Base-by-base conservation (phyloP, 495 filamentous ascomycete species). In the Immersiella caudata region DNA sequence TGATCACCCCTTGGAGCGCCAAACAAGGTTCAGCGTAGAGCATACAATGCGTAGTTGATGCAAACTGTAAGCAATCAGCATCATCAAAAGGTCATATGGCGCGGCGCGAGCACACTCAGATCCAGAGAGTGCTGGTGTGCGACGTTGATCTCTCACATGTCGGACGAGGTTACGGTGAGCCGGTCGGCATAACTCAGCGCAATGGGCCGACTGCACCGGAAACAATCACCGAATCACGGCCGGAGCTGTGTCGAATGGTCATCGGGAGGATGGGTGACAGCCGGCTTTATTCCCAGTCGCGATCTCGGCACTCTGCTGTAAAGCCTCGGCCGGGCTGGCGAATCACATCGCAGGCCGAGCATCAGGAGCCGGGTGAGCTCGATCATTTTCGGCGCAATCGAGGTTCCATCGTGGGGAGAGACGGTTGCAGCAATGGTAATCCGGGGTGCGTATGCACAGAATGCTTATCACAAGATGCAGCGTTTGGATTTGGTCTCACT, bases 211-310 rank as follows among this genome's bases (percentile, higher is more conserved):
- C 5, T 46, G 14, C 40, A 46, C 40, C 40, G 40, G 14, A 46
- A 46, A 46, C 5, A 46, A n/a, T 4, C 11, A 18, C 40, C 40
- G 40, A 46, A 14, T 46, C 40, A 46, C 40, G 40, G 40, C 40
- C 40, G 40, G 40, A 14, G 2, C 9, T 18, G 14, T 14, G 40
- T 12, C 40, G 2, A 18, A 46, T 6, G 40, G 40, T 46, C 40
- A 46, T 46, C 40, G 40, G 40, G 40, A 46, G 40, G 40, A 14
- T 46, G 68, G n/a, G 74, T 74, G 54, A 54, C 68, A 74, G 71
- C 71, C 71, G 74, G 70, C 71, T 66, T 58, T 74, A 72, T 72
- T 76, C 60, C 27, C 55, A 65, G 63, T 62, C 67, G 58, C 25
- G 60, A 40, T 58, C 12, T 63, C 40, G 56, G 57, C 62, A 52